Base-by-base conservation (phyloP, 768 basidiomycete genomes). In the Boletus huronensis region DNA sequence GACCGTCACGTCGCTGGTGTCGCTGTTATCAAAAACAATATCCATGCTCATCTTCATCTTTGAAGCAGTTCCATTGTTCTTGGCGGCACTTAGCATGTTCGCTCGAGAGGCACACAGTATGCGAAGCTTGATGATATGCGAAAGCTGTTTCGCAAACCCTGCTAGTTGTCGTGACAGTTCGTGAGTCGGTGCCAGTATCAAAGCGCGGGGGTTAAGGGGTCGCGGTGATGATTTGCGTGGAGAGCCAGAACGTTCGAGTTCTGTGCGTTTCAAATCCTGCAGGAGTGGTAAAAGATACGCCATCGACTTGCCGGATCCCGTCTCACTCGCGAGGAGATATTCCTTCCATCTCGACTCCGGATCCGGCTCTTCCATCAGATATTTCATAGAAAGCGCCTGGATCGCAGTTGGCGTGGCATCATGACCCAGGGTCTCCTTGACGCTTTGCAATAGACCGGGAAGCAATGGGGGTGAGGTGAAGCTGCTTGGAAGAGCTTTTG, bases 261-360 rank as follows among this genome's bases (percentile, higher is more conserved):
- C 92, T 3, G 80, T 74, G 45, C 73, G 66, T 68, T 96, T 96
- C 66, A 95, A 75, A 58, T 79, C 74, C 59, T 95, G 88, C 2
- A 96, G 76, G 50, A 95, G 70, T 0, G 93, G 93, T 6, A 95
- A 78, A 40, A 95, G 80, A 69, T 94, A 96, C 1, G 94, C 93
- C 28, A 95, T 81, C 2, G 89, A 93, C 73, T 96, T 96, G 1
- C 93, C 93, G 0, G 91, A 93, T 16, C 94, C 93, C 0, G 92
- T 96, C 70, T 95, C 93, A 0, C 88, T 86, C 0, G 91, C 93
- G 1, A 96, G 77, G 6, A 96, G 79, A 59, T 79, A 85, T 45
- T 83, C 75, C 43, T 55, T 70, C 62, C 54, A 59, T 26, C 50
- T 61, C 14, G 57, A 35, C 34, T 48, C 61, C 16, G 41, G 29